These are phyloP conservation scores for Trypanosomatidae sp. DNA, from an alignment of 208 protist species.

Conservation along the genomic window DNA sequence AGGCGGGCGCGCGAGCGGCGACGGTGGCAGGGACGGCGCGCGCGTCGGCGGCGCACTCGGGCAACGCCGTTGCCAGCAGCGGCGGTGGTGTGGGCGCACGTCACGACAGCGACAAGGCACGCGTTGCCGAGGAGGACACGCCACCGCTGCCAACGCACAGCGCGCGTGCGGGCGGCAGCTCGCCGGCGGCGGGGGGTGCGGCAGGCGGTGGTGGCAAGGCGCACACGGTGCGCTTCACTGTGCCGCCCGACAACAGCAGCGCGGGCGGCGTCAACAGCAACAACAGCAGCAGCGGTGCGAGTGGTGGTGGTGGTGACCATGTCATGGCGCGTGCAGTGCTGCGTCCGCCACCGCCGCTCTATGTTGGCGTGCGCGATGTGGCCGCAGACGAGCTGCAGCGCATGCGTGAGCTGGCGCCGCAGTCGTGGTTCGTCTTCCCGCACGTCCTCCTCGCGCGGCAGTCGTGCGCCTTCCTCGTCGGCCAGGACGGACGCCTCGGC, in stretches of 20 bases:
- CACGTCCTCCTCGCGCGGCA: constrained; percentile 35
- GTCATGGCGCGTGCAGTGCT: constrained; percentile 1
- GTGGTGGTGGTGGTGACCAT: background rate
- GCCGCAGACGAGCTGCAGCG: constrained; percentile 22
- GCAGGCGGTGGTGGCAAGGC: background rate
- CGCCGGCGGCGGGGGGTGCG: background rate
- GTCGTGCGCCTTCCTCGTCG: constrained; percentile 1
- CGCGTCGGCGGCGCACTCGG: background rate
- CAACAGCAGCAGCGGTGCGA: background rate
- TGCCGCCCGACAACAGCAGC: background rate
- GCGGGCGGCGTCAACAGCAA: background rate
- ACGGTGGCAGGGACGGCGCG: background rate
- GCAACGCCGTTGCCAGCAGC: background rate
- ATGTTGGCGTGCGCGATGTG: constrained; percentile 47
- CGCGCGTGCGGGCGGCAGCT: background rate
- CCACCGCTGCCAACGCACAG: background rate
- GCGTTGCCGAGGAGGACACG: background rate
- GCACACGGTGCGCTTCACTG: background rate
- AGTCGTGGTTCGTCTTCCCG: constrained; percentile 68
- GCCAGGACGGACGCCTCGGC: background rate
- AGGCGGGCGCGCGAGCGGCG: background rate
- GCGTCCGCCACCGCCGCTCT: constrained; percentile 29
- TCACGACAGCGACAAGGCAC: no score
- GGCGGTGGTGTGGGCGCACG: no score
- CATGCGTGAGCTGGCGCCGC: constrained; percentile 12